phyloP scores from a whole-genome alignment of 768 basidiomycete species.

The Erythrobasidium yunnanense region DNA sequence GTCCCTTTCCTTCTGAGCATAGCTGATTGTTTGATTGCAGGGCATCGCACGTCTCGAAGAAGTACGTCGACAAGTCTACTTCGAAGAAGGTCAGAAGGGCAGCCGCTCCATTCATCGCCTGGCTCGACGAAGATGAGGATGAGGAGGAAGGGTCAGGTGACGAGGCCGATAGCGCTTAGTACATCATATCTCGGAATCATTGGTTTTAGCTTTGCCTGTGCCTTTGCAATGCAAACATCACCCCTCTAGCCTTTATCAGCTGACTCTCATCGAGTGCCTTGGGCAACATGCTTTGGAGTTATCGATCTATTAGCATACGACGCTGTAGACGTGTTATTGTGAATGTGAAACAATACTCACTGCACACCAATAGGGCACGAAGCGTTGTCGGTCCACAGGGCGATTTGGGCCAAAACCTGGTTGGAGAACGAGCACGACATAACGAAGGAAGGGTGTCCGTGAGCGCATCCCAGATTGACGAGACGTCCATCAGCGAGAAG shows the following conservation, averaged over 20 bases:
- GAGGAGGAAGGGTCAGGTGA: slow-evolving; percentile 26
- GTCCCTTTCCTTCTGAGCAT: slow-evolving; percentile 95
- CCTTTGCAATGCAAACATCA: not conserved
- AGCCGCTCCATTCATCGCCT: slow-evolving; percentile 90
- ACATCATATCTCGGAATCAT: not conserved
- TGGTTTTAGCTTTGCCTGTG: not conserved
- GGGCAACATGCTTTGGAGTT: slow-evolving; percentile 59
- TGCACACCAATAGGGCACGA: slow-evolving; percentile 95
- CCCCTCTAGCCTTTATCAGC: too few relatives aligned
- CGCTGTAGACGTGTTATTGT: too few relatives aligned
- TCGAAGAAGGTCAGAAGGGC: slow-evolving; percentile 94
- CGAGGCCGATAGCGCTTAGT: slow-evolving; percentile 6
- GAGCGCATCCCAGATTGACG: slow-evolving; percentile 98
- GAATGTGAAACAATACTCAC: too few relatives aligned
- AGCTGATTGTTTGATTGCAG: slow-evolving; percentile 38
- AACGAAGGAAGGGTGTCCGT: slow-evolving; percentile 97
- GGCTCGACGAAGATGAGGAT: slow-evolving; percentile 71
- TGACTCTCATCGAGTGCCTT: slow-evolving; percentile 98
- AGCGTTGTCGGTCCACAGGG: slow-evolving; percentile 74
- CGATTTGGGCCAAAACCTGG: slow-evolving; percentile 86
- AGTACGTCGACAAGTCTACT: slow-evolving; percentile 66
- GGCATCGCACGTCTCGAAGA: slow-evolving; percentile 34
- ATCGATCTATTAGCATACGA: not conserved
- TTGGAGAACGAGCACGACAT: slow-evolving; percentile 99
- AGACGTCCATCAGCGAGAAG: slow-evolving; percentile 97